Evolutionary conservation across 73 alveolate species (phyloP), one percentile per base, ranked within the genome.

Genomic region (Blepharisma japonicum): DNA sequence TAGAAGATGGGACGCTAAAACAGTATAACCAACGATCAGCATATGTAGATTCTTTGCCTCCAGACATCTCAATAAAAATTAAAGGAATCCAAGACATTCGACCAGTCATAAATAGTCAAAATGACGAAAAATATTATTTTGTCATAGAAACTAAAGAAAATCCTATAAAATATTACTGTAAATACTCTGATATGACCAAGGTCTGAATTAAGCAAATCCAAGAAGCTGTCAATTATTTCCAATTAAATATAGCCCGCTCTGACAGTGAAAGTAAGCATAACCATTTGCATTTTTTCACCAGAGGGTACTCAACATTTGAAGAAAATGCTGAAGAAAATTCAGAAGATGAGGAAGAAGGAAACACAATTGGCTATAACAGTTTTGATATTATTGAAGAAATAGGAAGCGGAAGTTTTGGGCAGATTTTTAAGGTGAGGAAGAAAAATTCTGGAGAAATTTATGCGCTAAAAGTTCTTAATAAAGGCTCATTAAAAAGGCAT

Each of bases 381-480:
- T 68, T 68, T 32, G 18, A 20, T 21, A 6, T 11, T 8, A 38
- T 9, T 11, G 53, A 27, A n/a, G 79, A 68, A 77, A 32, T 77
- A 6, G 85, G 85, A 66, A 61, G 18, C 32, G 85, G 85, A 11
- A 23, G 84, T 11, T 77, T 46, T 77, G 85, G 85, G 6, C 6
- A 68, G 7, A 84, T 77, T 25, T 61, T 21, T 77, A 55, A 77
- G 54, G 85, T 55, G 20, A 32, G 20, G 21, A 54, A 77, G 27
- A 77, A 68, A 68, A 55, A 61, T 38, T 8, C 82, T 5, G 78
- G 68, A 32, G 42, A 71, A 47, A 70, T n/a, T 32, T 90, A 80
- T 71, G 99, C 99, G 6, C 85, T 95, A 95, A 95, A 95, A 78
- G 94, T 89, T 18, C 78, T 95, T 25, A 56, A 87, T 27, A 95